Conservation (phyloP, 805 yeast species). For the Ogataea thermomethanolica region DNA sequence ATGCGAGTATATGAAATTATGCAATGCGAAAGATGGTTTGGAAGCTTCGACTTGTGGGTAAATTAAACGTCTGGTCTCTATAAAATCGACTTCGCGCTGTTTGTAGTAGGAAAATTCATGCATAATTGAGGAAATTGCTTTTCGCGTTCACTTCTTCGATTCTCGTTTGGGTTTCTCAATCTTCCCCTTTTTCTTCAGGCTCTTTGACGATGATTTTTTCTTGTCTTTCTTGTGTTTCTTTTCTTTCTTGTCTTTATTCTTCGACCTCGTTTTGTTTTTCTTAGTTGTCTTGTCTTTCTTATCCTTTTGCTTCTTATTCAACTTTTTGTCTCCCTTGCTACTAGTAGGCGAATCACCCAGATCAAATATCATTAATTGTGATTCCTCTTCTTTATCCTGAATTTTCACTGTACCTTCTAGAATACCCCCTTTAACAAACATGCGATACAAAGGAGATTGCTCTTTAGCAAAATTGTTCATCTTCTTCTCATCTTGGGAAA, state of each 20-base stretch:
- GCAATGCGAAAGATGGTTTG: constrained; percentile 13
- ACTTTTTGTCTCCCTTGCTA: constrained; percentile 24
- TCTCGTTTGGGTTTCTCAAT: constrained; percentile 6
- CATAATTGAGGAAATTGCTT: neutral
- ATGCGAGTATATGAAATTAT: constrained; percentile 6
- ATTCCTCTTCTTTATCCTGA: constrained; percentile 2
- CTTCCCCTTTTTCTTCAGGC: constrained; percentile 15
- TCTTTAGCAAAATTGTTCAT: constrained; percentile 46
- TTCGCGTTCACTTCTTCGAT: constrained; percentile 17
- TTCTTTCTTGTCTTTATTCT: constrained; percentile 14
- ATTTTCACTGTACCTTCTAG: constrained; percentile 66
- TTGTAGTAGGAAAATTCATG: too few species aligned
- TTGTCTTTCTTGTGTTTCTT: constrained; percentile 22
- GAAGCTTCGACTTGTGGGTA: too few species aligned
- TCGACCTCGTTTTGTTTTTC: constrained; percentile 23
- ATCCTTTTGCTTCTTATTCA: constrained; percentile 27
- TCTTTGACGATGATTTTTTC: constrained; percentile 11
- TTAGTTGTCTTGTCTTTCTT: constrained; percentile 23
- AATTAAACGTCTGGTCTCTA: too few species aligned
- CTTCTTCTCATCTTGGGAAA: constrained; percentile 43
- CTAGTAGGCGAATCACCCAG: constrained; percentile 20
- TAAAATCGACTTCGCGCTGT: too few species aligned
- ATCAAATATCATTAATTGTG: constrained; percentile 24
- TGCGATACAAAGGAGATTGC: constrained; percentile 70
- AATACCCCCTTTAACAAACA: constrained; percentile 88